Evolutionary conservation across 306 rosid species (phyloP), one percentile per base, ranked within the genome.

Genomic region (Alnus glutinosa): DNA sequence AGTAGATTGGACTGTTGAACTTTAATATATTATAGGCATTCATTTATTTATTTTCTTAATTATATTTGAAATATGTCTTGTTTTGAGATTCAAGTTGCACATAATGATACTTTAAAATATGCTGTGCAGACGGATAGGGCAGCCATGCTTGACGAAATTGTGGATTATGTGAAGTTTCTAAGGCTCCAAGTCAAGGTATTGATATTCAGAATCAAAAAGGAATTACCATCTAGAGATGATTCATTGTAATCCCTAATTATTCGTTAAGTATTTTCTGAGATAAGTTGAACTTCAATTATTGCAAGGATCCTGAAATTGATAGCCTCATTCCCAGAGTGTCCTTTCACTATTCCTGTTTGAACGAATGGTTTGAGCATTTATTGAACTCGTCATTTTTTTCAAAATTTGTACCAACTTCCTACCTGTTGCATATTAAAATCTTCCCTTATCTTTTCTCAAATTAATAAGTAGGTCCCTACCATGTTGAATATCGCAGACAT

Each of bases 161-260:
- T 96, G 83, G 99, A 93, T 80, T 96, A 93, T 73, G 99, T 96
- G 71, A 96, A 96, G 91, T 96, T 96, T 80, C 89, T 96, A 55
- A 93, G 99, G 89, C 98, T 96, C 81, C 99, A 96, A 86, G 98
- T 96, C 57, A 96, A 93, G 99, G 99, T 96, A 84, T 55, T 75
- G 63, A 51, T 34, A 5, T 63, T 55, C 19, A 61, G 61, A 30
- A 63, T 88, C 57, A 39, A 75, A 52, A 30, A 32, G 51, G 55
- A n/a, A 74, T 7, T 55, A 15, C 77, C 13, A 71, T 81, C 59
- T 79, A 42, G 37, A 59, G 71, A 75, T 73, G 32, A 69, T 52
- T 55, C 44, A 9, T 59, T 70, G 15, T 28, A 55, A 67, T n/a
- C 75, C 46, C 11, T 46, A 3, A 44, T 55, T 73, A 30, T 16